A percentile compares a stretch with the other conserved stretches of the same genome.
Conservation (phyloP, 805 yeast species). For the Saccharomycopsis malanga region DNA sequence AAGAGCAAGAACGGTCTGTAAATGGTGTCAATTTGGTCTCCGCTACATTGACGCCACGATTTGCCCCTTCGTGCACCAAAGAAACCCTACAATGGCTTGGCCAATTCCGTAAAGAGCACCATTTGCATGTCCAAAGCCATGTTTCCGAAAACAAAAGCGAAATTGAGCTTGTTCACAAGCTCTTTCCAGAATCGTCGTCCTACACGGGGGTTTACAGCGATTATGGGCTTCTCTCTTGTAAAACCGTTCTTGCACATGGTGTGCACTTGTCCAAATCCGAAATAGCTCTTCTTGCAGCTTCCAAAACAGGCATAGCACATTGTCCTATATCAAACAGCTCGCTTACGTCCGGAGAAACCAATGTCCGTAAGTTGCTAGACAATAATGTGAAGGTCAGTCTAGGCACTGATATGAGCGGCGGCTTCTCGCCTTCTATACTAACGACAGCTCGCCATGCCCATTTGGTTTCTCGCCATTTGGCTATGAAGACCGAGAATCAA, state of each 20-base stretch:
- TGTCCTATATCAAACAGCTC: conserved; percentile 91
- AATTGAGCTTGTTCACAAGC: conserved; percentile 58
- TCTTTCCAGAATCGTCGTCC: conserved; percentile 63
- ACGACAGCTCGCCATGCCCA: conserved; percentile 63
- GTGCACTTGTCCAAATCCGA: conserved; percentile 68
- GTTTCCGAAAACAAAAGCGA: conserved; percentile 76
- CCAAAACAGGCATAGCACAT: conserved; percentile 72
- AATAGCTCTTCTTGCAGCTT: conserved; percentile 44
- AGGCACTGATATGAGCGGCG: conserved; percentile 78
- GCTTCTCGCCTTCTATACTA: conserved; percentile 59
- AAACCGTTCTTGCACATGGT: conserved; percentile 86
- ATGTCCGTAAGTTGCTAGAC: conserved; percentile 61
- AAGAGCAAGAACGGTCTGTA: background rate
- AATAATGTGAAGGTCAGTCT: conserved; percentile 68
- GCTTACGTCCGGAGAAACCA: conserved; percentile 85
- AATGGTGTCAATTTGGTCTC: conserved; percentile 32
- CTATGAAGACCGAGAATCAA: conserved; percentile 47
- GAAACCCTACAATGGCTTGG: conserved; percentile 61
- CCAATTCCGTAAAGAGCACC: conserved; percentile 37
- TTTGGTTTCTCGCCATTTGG: conserved; percentile 62
- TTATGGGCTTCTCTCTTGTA: conserved; percentile 49
- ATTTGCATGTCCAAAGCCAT: conserved; percentile 81
- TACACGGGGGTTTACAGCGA: conserved; percentile 76
- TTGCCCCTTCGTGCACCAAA: conserved; percentile 81
- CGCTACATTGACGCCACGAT: conserved; percentile 87